Base-by-base conservation (phyloP, 441 rosid genomes). In the Gossypium gossypioides region DNA sequence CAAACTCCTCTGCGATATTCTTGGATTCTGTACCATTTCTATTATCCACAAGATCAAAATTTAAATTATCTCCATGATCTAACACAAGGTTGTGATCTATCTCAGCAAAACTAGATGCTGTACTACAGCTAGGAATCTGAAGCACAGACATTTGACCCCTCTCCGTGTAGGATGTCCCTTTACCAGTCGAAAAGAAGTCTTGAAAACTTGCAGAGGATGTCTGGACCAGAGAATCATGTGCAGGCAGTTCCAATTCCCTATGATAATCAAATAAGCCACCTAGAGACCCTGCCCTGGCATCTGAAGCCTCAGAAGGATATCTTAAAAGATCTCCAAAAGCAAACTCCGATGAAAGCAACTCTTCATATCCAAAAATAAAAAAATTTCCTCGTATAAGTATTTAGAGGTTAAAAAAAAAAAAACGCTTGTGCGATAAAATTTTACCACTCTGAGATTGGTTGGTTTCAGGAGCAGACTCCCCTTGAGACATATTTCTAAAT, bases 371-470 rank as follows among this genome's bases (percentile, higher is more conserved):
- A 68, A 56, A 61, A 68, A 63, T 72, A 72, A 77, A 40, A 65
- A 73, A 19, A 69, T 54, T 5, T 58, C 64, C 51, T 52, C 12
- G 61, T 40, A 21, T 24, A 62, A 55, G 13, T 8, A 29, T 2
- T 6, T 3, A 57, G 25, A 61, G 42, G 10, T 37, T 37, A 7
- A 37, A 37, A 37, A 37, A 34, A 25, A 29, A 54, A 59, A 57
- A 64, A 59, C 2, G 34, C 40, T 42, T 10, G 57, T 12, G 44
- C 3, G 64, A 46, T 42, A 21, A 18, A 12, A 71, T 75, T n/a
- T 74, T 76, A 90, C 96, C 92, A 79, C 68, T 82, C 75, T 69
- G 84, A 56, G 76, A 75, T 59, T 80, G 87, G 71, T 75, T 80
- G 77, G 71, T 77, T 63, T 74, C 75, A 29, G 67, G 77, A 76